Evolutionary conservation across 768 basidiomycete species (phyloP).

Genomic region (Coprinopsis marcescibilis): DNA sequence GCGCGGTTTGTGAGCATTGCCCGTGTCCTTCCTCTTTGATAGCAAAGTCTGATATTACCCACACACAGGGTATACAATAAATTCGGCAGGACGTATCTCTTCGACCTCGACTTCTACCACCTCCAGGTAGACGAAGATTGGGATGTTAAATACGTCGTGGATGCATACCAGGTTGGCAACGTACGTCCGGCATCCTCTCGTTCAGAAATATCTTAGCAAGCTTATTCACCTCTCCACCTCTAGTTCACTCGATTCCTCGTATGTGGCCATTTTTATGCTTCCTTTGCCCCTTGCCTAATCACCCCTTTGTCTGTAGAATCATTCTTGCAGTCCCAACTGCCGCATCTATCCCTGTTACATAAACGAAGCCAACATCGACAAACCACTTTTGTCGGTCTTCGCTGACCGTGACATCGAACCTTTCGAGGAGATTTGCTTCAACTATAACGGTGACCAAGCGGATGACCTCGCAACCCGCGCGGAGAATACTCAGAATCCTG

Average conservation of each 20-base stretch:
- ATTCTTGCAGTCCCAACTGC: constrained; percentile 88
- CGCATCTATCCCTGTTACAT: constrained; percentile 67
- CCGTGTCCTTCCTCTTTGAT: neutral
- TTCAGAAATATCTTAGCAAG: neutral
- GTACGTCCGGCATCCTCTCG: constrained; percentile 35
- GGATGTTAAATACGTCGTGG: constrained; percentile 53
- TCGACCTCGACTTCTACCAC: constrained; percentile 76
- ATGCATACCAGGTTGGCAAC: constrained; percentile 86
- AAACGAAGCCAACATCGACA: constrained; percentile 67
- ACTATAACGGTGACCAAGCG: constrained; percentile 53
- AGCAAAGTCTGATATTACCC: constrained; percentile 5
- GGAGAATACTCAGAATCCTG: neutral
- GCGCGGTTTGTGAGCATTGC: constrained; percentile 56
- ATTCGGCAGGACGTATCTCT: constrained; percentile 73
- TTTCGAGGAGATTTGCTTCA: constrained; percentile 72
- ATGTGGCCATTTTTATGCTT: neutral
- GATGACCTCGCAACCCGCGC: constrained; percentile 34
- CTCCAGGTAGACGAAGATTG: constrained; percentile 33
- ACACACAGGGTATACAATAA: constrained; percentile 60
- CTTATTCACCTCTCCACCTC: neutral
- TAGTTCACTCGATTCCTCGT: constrained; percentile 92
- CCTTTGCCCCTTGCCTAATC: too few species aligned
- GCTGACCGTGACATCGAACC: constrained; percentile 56
- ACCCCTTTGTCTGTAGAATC: constrained; percentile 50
- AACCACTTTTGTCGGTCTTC: constrained; percentile 66